Conservation (phyloP, 129 eudicot species). For the sunflower (Helianthus annuus) region HanXRQr2.0-SUNRISE NC_035447.2:134423269-134423768, state of each 20-base stretch:
- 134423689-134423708: too few species aligned
- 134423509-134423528: slow-evolving; percentile 2
- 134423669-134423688: too few species aligned
- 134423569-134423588: neutral
- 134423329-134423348: slow-evolving; percentile 30
- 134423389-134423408: slow-evolving; percentile 26
- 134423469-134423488: slow-evolving; percentile 24
- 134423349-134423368: slow-evolving; percentile 43
- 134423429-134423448: slow-evolving; percentile 16
- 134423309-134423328: slow-evolving; percentile 23
- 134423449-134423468: slow-evolving; percentile 33
- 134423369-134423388: slow-evolving; percentile 39
- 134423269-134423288: slow-evolving; percentile 19
- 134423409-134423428: slow-evolving; percentile 4
- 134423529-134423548: neutral
- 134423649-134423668: neutral
- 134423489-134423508: slow-evolving; percentile 22
- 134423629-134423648: neutral
- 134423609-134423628: too few species aligned
- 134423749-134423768: too few species aligned
- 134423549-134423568: neutral
- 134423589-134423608: neutral
- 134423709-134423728: too few species aligned
- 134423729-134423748: too few species aligned
- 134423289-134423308: slow-evolving; percentile 31